Percentiles rank a stretch among this genome's conserved stretches.
These are phyloP conservation scores for Cladophialophora immunda DNA, from an alignment of 2,329 filamentous ascomycete species.

Conservation along the genomic window DNA sequence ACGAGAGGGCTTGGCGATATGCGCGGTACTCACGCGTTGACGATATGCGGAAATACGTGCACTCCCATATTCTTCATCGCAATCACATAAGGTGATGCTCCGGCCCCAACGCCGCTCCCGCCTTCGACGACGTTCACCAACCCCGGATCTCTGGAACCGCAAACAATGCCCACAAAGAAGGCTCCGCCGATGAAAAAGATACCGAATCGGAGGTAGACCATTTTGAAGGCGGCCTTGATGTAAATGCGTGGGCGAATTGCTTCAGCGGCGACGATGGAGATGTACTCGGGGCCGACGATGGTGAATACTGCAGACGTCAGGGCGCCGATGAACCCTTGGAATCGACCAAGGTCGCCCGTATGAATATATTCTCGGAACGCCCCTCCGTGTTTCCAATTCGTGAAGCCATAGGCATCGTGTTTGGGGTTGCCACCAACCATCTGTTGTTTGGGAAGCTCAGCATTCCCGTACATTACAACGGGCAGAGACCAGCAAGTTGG, in stretches of 20 bases:
- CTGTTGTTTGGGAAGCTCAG: not conserved
- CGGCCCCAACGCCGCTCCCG: conserved; percentile 51
- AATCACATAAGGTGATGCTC: conserved; percentile 69
- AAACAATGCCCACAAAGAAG: conserved; percentile 72
- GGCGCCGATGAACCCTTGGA: conserved; percentile 68
- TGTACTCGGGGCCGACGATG: conserved; percentile 71
- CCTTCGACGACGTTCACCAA: conserved; percentile 63
- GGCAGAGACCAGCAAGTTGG: too few relatives aligned
- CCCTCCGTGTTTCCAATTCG: conserved; percentile 68
- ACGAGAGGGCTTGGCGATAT: conserved; percentile 54
- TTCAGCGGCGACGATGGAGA: conserved; percentile 69
- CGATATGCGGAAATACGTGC: conserved; percentile 7
- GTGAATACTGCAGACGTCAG: conserved; percentile 73
- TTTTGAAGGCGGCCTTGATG: conserved; percentile 67
- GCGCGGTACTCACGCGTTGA: conserved; percentile 13
- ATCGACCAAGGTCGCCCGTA: conserved; percentile 69
- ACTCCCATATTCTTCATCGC: conserved; percentile 64
- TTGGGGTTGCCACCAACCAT: conserved; percentile 82
- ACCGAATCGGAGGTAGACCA: conserved; percentile 78
- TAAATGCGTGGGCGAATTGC: conserved; percentile 72
- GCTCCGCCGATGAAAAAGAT: conserved; percentile 77
- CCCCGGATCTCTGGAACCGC: conserved; percentile 69
- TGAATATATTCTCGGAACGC: conserved; percentile 72
- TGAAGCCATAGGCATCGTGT: conserved; percentile 74
- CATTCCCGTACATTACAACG: too few relatives aligned